These are phyloP conservation scores for Choiromyces venosus DNA, from an alignment of 495 filamentous ascomycete genomes.

Conservation along the genomic window DNA sequence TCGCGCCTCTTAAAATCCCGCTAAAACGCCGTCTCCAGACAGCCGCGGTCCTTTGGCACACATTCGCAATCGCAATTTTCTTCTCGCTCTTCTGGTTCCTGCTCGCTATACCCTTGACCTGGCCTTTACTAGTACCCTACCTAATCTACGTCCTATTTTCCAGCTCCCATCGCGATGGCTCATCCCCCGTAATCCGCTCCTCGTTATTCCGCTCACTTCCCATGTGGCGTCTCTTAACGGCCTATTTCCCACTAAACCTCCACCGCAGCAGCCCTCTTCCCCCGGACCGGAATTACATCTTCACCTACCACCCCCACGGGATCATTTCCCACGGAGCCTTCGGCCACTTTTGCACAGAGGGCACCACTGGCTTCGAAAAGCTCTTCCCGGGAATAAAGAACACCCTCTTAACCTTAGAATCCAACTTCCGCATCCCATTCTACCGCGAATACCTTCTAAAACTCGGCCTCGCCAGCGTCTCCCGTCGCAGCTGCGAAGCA, in stretches of 20 bases:
- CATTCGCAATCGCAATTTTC: conserved; percentile 66
- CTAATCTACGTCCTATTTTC: conserved; percentile 77
- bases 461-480: conserved; percentile 82
- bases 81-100: conserved; percentile 84
- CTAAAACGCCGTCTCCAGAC: conserved; percentile 83
- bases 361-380: conserved; percentile 62
- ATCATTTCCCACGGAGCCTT: conserved; percentile 96
- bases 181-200: conserved; percentile 61
- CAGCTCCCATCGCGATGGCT: conserved; percentile 65
- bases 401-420: conserved; percentile 82
- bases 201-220: conserved; percentile 65
- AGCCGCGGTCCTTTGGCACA: conserved; percentile 76
- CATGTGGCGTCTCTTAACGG: conserved; percentile 82
- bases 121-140: conserved; percentile 89
- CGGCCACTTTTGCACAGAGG: conserved; percentile 82
- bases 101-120: conserved; percentile 81
- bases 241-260: conserved; percentile 83
- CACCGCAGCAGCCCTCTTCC: conserved; percentile 77
- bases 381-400: conserved; percentile 96
- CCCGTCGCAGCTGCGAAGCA: conserved; percentile 83
- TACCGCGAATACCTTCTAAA: conserved; percentile 87
- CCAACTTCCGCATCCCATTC: conserved; percentile 88
- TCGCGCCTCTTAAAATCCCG: conserved; percentile 83
- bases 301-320: conserved; percentile 95
- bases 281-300: conserved; percentile 87